phyloP scores from a whole-genome alignment of 1,284 basidiomycete genomes.

The Sanghuangporus sanghuang region DNA sequence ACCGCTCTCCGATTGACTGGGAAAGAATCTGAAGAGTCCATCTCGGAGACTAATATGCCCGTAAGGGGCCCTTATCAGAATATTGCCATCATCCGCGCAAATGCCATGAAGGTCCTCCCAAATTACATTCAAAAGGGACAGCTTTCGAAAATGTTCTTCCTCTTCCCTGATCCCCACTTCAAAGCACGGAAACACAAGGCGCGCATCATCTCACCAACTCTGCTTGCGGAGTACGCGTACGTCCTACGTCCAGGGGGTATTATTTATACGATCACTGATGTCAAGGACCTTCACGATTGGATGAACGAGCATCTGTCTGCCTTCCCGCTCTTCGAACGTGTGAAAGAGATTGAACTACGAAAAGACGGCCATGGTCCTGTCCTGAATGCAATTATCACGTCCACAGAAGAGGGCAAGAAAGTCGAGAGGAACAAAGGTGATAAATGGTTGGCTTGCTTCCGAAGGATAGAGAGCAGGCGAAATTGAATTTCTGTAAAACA shows the following conservation, averaged over 20 bases:
- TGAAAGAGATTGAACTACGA: slow-evolving; percentile 73
- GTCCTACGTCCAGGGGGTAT: slow-evolving; percentile 88
- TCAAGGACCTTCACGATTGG: slow-evolving; percentile 92
- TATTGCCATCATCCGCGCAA: slow-evolving; percentile 91
- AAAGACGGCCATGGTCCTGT: slow-evolving; percentile 67
- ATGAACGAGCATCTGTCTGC: slow-evolving; percentile 85
- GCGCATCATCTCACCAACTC: slow-evolving; percentile 60
- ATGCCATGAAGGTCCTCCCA: slow-evolving; percentile 98
- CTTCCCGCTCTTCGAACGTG: slow-evolving; percentile 84
- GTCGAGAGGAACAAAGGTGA: slow-evolving; percentile 89
- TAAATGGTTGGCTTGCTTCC: slow-evolving; percentile 86
- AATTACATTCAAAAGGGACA: slow-evolving; percentile 95
- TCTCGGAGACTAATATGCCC: slow-evolving; percentile 23
- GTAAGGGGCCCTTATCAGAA: slow-evolving; percentile 72
- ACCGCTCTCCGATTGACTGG: slow-evolving; percentile 70
- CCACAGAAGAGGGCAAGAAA: slow-evolving; percentile 96
- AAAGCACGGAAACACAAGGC: slow-evolving; percentile 98
- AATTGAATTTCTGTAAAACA: not conserved
- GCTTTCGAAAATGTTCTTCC: slow-evolving; percentile 91
- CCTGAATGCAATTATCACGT: slow-evolving; percentile 75
- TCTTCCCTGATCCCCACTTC: slow-evolving; percentile 99
- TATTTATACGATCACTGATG: slow-evolving; percentile 98
- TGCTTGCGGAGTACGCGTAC: slow-evolving; percentile 83
- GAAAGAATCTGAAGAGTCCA: slow-evolving; percentile 24
- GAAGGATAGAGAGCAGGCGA: slow-evolving; percentile 41